phyloP scores from a whole-genome alignment of 768 basidiomycete species.

The Tubosaeta sp. region DNA sequence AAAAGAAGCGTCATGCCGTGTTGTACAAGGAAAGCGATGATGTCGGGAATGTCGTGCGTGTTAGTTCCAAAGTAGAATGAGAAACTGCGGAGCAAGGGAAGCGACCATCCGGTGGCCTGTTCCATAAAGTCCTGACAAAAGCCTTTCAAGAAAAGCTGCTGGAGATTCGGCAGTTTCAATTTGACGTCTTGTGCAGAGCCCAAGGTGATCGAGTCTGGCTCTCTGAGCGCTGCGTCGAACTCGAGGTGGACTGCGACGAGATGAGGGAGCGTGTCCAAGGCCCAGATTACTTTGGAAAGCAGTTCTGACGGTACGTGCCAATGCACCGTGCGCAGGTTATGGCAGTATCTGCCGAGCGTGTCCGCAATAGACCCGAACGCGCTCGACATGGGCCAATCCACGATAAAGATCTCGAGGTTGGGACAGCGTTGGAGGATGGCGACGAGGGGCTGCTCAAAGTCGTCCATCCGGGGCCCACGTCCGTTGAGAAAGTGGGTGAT shows the following conservation, averaged over 20 bases:
- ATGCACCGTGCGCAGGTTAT: conserved; percentile 55
- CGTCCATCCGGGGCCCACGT: conserved; percentile 40
- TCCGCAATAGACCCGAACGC: conserved; percentile 64
- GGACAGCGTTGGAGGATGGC: conserved; percentile 62
- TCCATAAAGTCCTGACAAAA: conserved; percentile 64
- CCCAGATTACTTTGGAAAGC: conserved; percentile 67
- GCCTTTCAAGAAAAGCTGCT: conserved; percentile 61
- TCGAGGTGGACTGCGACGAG: conserved; percentile 56
- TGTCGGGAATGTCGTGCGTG: conserved; percentile 50
- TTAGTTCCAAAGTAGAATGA: conserved; percentile 46
- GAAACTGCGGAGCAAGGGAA: conserved; percentile 57
- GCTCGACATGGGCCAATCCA: conserved; percentile 58
- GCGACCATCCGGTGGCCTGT: conserved; percentile 60
- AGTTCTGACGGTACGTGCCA: conserved; percentile 54
- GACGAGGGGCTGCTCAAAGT: conserved; percentile 51
- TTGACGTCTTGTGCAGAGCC: conserved; percentile 59
- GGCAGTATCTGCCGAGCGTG: conserved; percentile 50
- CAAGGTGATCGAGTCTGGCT: conserved; percentile 46
- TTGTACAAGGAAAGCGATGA: conserved; percentile 50
- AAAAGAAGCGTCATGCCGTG: conserved; percentile 58
- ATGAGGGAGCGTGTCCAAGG: conserved; percentile 55
- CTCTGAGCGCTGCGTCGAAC: conserved; percentile 31
- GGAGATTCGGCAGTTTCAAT: conserved; percentile 50
- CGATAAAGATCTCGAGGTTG: conserved; percentile 68
- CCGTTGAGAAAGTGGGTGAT: conserved; percentile 48